phyloP scores from a whole-genome alignment of 106 monocot species.

The Vanilla planifolia region DNA sequence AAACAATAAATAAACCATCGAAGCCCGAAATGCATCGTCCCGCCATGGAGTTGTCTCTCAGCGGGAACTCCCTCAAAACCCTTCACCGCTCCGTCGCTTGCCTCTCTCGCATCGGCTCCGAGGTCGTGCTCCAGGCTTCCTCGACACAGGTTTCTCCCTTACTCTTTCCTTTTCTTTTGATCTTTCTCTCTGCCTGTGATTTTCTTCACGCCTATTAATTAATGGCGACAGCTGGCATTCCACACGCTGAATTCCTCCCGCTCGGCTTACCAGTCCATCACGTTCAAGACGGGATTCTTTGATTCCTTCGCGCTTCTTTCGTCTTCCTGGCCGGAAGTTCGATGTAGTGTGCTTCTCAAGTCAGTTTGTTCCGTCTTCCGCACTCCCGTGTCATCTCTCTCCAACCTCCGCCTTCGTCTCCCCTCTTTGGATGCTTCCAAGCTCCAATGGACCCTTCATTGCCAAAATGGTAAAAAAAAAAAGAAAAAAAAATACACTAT shows the following conservation, averaged over 20 bases:
- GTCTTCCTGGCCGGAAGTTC: constrained; percentile 15
- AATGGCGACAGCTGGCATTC: constrained; percentile 40
- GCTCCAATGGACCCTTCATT: constrained; percentile 71
- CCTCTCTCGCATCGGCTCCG: constrained; percentile 87
- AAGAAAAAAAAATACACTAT: too few relatives aligned
- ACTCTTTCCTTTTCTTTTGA: constrained; percentile 5
- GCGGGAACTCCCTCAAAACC: constrained; percentile 71
- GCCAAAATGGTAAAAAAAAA: constrained; percentile 52
- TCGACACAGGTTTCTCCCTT: constrained; percentile 39
- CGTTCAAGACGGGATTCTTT: constrained; percentile 66
- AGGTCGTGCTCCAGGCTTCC: constrained; percentile 69
- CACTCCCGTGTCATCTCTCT: constrained; percentile 47
- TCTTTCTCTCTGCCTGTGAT: constrained; percentile 5
- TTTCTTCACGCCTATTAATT: background rate
- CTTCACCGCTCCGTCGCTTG: constrained; percentile 71
- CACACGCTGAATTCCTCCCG: constrained; percentile 89
- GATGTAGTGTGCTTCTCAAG: constrained; percentile 81
- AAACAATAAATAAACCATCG: too few relatives aligned
- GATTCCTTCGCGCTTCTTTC: constrained; percentile 38
- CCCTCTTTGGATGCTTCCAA: constrained; percentile 57
- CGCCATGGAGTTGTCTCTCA: constrained; percentile 70
- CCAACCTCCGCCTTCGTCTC: constrained; percentile 45
- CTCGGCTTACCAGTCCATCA: constrained; percentile 78
- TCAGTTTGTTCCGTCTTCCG: constrained; percentile 70
- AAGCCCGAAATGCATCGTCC: too few relatives aligned